A percentile compares a stretch with the other conserved stretches of the same genome.
Evolutionary conservation across 495 filamentous ascomycete species (phyloP).

Genomic region (Cairneyella variabilis): DNA sequence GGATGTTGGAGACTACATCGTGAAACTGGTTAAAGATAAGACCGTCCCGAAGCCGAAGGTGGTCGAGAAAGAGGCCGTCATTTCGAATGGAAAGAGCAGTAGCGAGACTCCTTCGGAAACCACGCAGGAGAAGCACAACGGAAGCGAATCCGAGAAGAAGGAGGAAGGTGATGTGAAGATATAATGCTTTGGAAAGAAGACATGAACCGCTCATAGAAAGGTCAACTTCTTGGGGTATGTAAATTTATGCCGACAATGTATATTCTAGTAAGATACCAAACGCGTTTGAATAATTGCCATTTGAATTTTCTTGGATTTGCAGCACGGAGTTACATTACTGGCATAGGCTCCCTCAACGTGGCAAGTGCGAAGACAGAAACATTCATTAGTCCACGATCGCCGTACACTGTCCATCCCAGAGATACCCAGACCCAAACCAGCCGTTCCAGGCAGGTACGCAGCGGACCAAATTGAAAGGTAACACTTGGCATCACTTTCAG

Average conservation of each 20-base stretch:
- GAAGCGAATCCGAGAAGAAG: background rate
- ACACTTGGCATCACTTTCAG: too few species aligned
- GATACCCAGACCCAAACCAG: too few species aligned
- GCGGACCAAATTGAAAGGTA: too few species aligned
- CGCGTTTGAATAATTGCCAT: too few species aligned
- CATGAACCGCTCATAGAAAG: background rate
- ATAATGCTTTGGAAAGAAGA: background rate
- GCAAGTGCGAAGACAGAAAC: too few species aligned
- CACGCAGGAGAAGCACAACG: background rate
- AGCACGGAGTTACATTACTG: too few species aligned
- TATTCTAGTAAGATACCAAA: background rate
- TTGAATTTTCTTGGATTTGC: too few species aligned
- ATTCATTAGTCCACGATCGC: too few species aligned
- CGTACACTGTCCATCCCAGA: too few species aligned
- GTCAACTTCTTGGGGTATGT: background rate
- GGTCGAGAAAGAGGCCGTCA: background rate
- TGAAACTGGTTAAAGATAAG: conserved; percentile 66
- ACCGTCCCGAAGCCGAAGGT: conserved; percentile 21
- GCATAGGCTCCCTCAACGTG: too few species aligned
- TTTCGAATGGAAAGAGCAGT: background rate
- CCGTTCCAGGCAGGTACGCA: too few species aligned
- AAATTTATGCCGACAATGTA: background rate
- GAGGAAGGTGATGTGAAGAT: background rate
- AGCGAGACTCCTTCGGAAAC: background rate
- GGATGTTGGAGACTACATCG: conserved; percentile 62